Base-by-base conservation (phyloP, 177 flowering plant species). In the Tripterygium wilfordii region DNA sequence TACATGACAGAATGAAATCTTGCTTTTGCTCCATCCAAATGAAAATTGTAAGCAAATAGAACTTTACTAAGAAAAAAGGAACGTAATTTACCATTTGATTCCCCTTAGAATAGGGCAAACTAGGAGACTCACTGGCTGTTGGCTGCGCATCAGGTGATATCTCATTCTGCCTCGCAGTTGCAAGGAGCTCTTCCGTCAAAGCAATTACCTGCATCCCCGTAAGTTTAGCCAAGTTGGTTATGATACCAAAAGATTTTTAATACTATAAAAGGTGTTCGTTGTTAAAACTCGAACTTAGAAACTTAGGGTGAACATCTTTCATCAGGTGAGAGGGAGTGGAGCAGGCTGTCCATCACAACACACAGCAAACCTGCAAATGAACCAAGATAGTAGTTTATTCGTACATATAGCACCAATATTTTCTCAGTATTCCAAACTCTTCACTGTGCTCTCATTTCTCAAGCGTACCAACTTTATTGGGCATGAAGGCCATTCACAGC, bases 161-260 rank as follows among this genome's bases (percentile, higher is more conserved):
- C 35, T 74, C 85, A 66, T 65, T 72, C 71, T 84, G 85, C 64
- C 66, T 82, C 47, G 99, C 86, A 46, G 99, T 85, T 39, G 61
- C 79, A 55, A 94, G 71, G 48, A 94, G 90, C 65, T 94, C 99
- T 60, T 94, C 92, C 10, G 99, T 94, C 72, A 94, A 62, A 26
- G 67, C 72, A 71, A 94, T 89, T n/a, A 94, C 99, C 99, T 94
- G 79, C 68, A 78, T 35, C 16, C 48, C 26, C 33, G 61, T 25
- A 55, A 63, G 30, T 42, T 63, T 39, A 61, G 49, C 24, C 5
- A 19, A 38, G 3, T 36, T 20, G 18, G 9, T 18, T 2, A 30
- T 35, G 53, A 39, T 25, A 48, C 41, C 36, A 51, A 40, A 36
- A 10, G 19, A 57, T 18, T 16, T n/a, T 38, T 47, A 12, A 46